phyloP scores from a whole-genome alignment of 1,284 basidiomycete genomes.

The Rhodotorula sp. region DNA sequence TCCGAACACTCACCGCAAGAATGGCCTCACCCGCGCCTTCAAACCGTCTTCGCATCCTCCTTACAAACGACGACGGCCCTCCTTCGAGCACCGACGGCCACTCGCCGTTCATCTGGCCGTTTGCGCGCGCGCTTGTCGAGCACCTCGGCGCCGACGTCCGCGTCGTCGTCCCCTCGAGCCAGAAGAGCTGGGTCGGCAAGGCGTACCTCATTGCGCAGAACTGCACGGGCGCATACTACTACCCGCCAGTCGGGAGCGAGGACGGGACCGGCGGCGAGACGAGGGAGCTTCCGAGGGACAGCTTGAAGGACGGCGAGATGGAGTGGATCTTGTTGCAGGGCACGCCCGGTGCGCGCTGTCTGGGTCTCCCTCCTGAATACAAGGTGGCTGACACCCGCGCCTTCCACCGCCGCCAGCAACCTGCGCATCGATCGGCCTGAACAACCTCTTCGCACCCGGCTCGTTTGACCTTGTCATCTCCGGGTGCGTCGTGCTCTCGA shows the following conservation, averaged over 20 bases:
- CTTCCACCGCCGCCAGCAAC: constrained; percentile 66
- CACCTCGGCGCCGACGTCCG: constrained; percentile 76
- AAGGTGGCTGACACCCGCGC: background rate
- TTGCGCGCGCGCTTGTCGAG: constrained; percentile 68
- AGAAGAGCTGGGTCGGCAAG: constrained; percentile 87
- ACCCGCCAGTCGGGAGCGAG: constrained; percentile 62
- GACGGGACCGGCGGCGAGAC: constrained; percentile 64
- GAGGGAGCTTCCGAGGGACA: constrained; percentile 64
- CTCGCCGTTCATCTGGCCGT: constrained; percentile 80
- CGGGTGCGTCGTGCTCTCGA: constrained; percentile 41
- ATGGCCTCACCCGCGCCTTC: background rate
- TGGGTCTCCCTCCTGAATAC: rapidly evolving
- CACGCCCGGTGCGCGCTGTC: constrained; percentile 31
- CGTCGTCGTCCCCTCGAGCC: constrained; percentile 81
- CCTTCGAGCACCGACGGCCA: constrained; percentile 60
- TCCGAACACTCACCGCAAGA: too few species aligned
- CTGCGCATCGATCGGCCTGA: constrained; percentile 82
- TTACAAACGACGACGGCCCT: constrained; percentile 80
- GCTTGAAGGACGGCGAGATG: constrained; percentile 70
- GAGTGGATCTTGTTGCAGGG: constrained; percentile 81
- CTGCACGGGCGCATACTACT: constrained; percentile 59
- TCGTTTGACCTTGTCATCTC: constrained; percentile 74
- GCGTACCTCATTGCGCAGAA: constrained; percentile 81
- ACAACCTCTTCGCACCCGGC: constrained; percentile 74
- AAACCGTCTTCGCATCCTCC: constrained; percentile 26